Evolutionary conservation across 2,329 filamentous ascomycete genomes (phyloP), one percentile per base, ranked within the genome.

Genomic region (Thyridium curvatum): DNA sequence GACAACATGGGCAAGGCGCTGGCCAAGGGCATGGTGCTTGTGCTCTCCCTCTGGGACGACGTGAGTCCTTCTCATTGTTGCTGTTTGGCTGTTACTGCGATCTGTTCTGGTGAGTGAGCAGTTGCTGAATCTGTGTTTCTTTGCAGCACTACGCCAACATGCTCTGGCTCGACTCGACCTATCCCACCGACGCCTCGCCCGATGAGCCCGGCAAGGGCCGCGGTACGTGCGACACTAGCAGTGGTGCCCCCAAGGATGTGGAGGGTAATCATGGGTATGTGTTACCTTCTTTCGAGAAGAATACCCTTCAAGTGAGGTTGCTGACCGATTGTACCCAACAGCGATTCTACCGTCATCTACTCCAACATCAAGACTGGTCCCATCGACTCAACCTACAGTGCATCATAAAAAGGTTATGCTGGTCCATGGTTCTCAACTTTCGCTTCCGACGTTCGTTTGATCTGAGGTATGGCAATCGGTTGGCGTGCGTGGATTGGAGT

Each of bases 151-250:
- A 70, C 37, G 62, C 75, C 51, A 70, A 74, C 61, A 79, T 80
- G 74, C 66, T 76, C 40, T 81, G 77, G 77, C 68, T 81, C 43
- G 76, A 80, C 61, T 70, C 68, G n/a, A 65, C 58, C 52, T 77
- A 71, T 62, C 72, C 73, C 13, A 62, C 65, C 37, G 55, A 60
- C 41, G 58, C 49, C 18, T 45, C 58, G 34, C 37, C 58, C 7
- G 51, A 52, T 34, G 41, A 41, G 37, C 37, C 37, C 34, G 33
- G 35, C n/a, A 34, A 42, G 8, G 33, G 34, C 12, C 34, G 32
- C 26, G 17, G 35, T 9, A 28, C 39, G 14, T 34, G 35, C 26
- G 35, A 37, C 26, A 30, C 35, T 7, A 37, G 26, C 35, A 37
- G 35, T 15, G 35, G 35, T 9, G 35, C 13, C 8, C 35, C 35